Evolutionary conservation across 2,329 filamentous ascomycete species (phyloP), one percentile per base, ranked within the genome.

Genomic region (Curvularia sp.): DNA sequence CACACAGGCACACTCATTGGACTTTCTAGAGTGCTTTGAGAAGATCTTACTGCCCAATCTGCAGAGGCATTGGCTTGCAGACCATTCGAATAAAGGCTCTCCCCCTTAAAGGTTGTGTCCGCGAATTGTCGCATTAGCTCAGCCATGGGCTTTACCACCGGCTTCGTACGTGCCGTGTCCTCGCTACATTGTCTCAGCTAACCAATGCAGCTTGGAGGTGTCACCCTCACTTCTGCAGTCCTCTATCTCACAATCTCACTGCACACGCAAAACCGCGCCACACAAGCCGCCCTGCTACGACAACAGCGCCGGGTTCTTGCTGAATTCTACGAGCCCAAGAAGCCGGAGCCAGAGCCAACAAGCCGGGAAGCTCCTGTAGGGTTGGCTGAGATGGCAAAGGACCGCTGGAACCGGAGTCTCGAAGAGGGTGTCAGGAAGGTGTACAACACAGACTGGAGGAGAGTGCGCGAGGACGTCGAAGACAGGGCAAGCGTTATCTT

Each of bases 91-190:
- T 9, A 32, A 45, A 42, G 36, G 15, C 34, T 7, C 34, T 7
- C 7, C 49, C 25, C 21, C 28, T 8, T 19, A 43, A 15, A 39
- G 19, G 36, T 46, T 47, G 19, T 51, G 27, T 45, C 27, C 21
- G 25, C 19, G n/a, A 15, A 49, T 53, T 55, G 39, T 36, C 25
- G 32, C 48, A 18, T 38, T 47, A 59, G 43, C 53, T 59, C 47
- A 55, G 42, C 54, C 64, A 83, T 83, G 81, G 81, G 81, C 71
- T 82, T 83, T 76, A 81, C 80, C 59, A 81, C 80, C 18, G 81
- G 81, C 75, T 80, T 83, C 66, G 81, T 83, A 76, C 46, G 75
- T 70, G 36, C 36, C 30, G 1, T 23, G 13, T n/a, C 12, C 30
- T 13, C 19, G 10, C 25, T 25, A 21, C 23, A 38, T 41, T 21